phyloP scores from a whole-genome alignment of 345 rosid species.

The Toxicodendron radicans region DNA sequence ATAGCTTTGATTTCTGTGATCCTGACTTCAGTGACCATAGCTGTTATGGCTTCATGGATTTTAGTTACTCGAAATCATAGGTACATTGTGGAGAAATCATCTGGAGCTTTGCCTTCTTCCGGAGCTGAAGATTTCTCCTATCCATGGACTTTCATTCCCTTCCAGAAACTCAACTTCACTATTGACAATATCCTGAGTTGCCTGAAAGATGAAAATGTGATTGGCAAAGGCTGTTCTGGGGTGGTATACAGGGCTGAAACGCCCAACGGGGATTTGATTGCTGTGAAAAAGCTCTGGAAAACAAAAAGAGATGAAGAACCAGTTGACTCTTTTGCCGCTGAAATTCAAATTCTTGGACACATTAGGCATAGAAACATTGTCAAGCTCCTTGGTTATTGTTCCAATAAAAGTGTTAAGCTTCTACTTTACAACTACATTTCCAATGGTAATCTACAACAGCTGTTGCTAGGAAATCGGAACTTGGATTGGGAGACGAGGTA shows the following conservation, averaged over 20 bases:
- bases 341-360: slow-evolving; percentile 89
- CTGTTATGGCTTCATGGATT: slow-evolving; percentile 63
- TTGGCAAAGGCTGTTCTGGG: slow-evolving; percentile 97
- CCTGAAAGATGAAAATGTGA: slow-evolving; percentile 77
- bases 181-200: slow-evolving; percentile 74
- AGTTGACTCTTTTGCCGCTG: slow-evolving; percentile 82
- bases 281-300: slow-evolving; percentile 91
- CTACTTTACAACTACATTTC: slow-evolving; percentile 82
- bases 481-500: slow-evolving; percentile 92
- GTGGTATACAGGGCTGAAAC: slow-evolving; percentile 83
- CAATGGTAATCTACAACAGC: slow-evolving; percentile 82
- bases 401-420: slow-evolving; percentile 81
- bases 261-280: slow-evolving; percentile 75
- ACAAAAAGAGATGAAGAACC: slow-evolving; percentile 60
- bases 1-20: slow-evolving; percentile 64
- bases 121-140: slow-evolving; percentile 83
- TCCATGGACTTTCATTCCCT: slow-evolving; percentile 97
- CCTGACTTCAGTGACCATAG: slow-evolving; percentile 58
- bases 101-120: slow-evolving; percentile 36
- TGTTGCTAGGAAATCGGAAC: slow-evolving; percentile 60
- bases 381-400: slow-evolving; percentile 83
- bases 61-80: slow-evolving; percentile 57
- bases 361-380: slow-evolving; percentile 89
- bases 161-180: slow-evolving; percentile 72
- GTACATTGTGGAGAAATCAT: slow-evolving; percentile 53